phyloP scores from a whole-genome alignment of 192 early-diverging fungal genomes.

The Entomortierella beljakovae region DNA sequence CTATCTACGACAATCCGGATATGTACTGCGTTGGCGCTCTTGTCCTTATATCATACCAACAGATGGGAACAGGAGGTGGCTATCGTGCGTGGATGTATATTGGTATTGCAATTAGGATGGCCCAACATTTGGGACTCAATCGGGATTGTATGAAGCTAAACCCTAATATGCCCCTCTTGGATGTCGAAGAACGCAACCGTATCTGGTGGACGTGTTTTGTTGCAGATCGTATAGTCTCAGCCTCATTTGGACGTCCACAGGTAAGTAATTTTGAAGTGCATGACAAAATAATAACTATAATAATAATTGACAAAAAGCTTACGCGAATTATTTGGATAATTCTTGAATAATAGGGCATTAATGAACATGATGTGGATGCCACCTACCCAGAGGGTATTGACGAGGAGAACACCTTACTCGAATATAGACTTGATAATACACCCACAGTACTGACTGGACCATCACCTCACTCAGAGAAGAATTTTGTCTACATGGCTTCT shows the following conservation, averaged over 20 bases:
- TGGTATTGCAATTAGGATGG: constrained; percentile 72
- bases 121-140: constrained; percentile 77
- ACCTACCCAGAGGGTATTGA: constrained; percentile 62
- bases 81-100: constrained; percentile 66
- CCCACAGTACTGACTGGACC: constrained; percentile 24
- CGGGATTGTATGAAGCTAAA: constrained; percentile 68
- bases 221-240: constrained; percentile 70
- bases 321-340: too few species aligned
- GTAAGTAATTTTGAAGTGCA: constrained; percentile 6
- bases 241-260: constrained; percentile 49
- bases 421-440: constrained; percentile 35
- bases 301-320: too few species aligned
- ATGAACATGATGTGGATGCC: constrained; percentile 68
- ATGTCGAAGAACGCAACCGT: constrained; percentile 70
- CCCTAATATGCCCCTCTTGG: constrained; percentile 48
- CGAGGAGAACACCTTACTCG: constrained; percentile 43
- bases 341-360: constrained; percentile 55
- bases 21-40: constrained; percentile 43
- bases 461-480: constrained; percentile 39
- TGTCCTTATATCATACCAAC: constrained; percentile 40
- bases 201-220: constrained; percentile 88
- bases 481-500: constrained; percentile 54
- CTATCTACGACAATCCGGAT: constrained; percentile 33
- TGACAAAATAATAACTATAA: not conserved
- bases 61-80: constrained; percentile 53